Conservation (phyloP, 768 basidiomycete species). For the Cystobasidium onofrii region DNA sequence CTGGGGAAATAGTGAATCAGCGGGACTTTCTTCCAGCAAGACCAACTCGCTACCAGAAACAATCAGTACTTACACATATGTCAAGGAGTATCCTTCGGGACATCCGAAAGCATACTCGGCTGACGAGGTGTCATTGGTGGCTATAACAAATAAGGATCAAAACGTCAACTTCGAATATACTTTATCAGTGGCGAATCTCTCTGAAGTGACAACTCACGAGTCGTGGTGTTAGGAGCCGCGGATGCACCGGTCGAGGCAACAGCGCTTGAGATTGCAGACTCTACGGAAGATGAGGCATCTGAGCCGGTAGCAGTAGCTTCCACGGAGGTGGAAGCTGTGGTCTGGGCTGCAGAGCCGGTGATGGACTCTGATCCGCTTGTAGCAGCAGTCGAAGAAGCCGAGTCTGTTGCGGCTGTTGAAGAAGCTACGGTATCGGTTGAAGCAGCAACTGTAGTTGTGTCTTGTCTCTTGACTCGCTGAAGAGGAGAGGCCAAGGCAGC, state of each 20-base stretch:
- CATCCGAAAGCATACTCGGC: slow-evolving; percentile 14
- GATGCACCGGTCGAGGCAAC: background rate
- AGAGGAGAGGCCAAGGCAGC: slow-evolving; percentile 25
- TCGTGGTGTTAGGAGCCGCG: background rate
- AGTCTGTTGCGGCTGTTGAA: slow-evolving; percentile 11
- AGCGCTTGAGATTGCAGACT: background rate
- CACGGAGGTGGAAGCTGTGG: background rate
- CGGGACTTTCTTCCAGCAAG: background rate
- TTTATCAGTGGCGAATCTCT: no score
- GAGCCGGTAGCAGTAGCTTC: background rate
- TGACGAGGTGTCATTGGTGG: background rate
- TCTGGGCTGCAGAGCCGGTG: background rate
- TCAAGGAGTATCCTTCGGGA: slow-evolving; percentile 13
- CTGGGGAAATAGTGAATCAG: background rate
- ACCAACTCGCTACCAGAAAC: background rate
- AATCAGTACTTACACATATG: slow-evolving; percentile 8
- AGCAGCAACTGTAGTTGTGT: background rate
- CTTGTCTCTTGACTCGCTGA: slow-evolving; percentile 20
- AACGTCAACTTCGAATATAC: no score
- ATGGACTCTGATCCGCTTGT: background rate
- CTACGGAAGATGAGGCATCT: background rate
- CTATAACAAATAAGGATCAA: background rate
- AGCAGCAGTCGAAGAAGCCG: background rate
- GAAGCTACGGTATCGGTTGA: background rate
- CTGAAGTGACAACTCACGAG: background rate